Evolutionary conservation across 129 eudicot species (phyloP), one percentile per base, ranked within the genome.

Genomic region (Sambucus nigra): DNA sequence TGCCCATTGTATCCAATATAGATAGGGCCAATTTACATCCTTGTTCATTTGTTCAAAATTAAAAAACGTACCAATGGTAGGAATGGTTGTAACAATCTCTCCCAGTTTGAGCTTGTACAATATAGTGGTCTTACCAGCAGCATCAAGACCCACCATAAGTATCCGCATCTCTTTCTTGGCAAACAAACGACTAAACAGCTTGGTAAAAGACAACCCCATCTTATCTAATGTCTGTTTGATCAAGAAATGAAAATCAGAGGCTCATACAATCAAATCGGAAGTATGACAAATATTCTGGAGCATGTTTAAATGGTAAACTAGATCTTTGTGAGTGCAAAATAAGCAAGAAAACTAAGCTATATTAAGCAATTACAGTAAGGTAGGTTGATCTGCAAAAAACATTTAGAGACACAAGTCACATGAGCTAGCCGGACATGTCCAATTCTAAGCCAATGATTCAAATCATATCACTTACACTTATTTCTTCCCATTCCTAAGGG

Each of bases 111-210:
- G 75, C 64, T 70, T 70, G 65, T 70, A 70, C 51, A 70, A 55
- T 63, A 70, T 70, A 31, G 76, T 70, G 48, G 76, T 70, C 65
- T 70, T 70, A 63, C 76, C 76, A 50, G 76, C 76, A 25, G 76
- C 76, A 63, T 70, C 76, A 25, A 70, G 76, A 70, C 76, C 76
- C 53, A 70, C 76, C 76, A 70, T 70, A 41, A 70, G 70, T 17
- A 70, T 70, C 20, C 76, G 60, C 76, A 70, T 70, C 70, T 71
- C 76, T 47, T 64, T 71, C 70, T 71, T 73, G 27, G 79, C 79
- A 62, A 73, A 73, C 32, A 73, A 49, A 50, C 79, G 73, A 44
- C 79, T 73, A 27, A 73, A 73, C 21, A 73, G 79, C 73, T 73
- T 73, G 57, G 61, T 56, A 46, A 55, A 73, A 6, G 73, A 67